Conservation (phyloP, 148 eudicot genomes). For the Rhododendron simsii region DNA sequence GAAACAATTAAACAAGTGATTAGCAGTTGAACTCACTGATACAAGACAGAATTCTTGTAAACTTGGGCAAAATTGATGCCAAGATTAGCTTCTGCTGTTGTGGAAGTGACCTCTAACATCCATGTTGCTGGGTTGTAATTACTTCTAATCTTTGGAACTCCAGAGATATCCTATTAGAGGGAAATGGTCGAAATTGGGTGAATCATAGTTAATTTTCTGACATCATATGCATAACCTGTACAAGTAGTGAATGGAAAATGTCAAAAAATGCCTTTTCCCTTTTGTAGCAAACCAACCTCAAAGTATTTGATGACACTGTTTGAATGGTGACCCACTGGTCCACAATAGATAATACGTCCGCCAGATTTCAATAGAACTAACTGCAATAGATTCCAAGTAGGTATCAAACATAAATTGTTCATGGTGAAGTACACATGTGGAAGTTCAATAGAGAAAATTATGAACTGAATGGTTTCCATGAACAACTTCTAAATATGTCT, state of each 20-base stretch:
- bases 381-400: conserved; percentile 31
- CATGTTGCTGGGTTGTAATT: conserved; percentile 90
- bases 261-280: not conserved
- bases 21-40: conserved; percentile 42
- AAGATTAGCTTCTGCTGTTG: conserved; percentile 60
- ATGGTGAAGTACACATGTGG: not conserved
- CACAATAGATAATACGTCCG: conserved; percentile 68
- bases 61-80: conserved; percentile 58
- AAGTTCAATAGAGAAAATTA: not conserved
- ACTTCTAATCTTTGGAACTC: conserved; percentile 60
- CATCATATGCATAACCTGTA: not conserved
- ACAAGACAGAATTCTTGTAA: conserved; percentile 42
- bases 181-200: not conserved
- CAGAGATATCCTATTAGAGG: conserved; percentile 45
- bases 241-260: not conserved
- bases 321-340: conserved; percentile 72
- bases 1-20: not conserved
- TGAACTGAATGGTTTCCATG: not conserved
- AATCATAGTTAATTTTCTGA: not conserved
- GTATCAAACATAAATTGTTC: not conserved
- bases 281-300: conserved; percentile 44
- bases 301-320: conserved; percentile 56
- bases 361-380: conserved; percentile 66
- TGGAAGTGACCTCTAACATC: conserved; percentile 81
- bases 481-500: not conserved